Conservation (phyloP, 2,329 filamentous ascomycete genomes). For the Xylariaceae sp. region DNA sequence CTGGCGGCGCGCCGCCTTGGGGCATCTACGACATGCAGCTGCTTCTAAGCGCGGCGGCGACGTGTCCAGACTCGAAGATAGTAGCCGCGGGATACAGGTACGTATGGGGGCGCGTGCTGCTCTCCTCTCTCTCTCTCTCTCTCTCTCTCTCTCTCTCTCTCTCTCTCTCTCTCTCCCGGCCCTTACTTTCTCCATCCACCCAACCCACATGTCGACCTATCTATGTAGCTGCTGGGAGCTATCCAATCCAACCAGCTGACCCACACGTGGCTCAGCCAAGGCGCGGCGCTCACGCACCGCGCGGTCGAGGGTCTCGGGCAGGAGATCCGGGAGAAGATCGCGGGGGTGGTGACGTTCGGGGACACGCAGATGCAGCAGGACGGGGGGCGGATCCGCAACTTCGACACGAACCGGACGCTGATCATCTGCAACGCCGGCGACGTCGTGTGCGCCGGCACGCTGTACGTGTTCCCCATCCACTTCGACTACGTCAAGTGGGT, state of each 20-base stretch:
- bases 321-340: conserved; percentile 34
- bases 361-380: conserved; percentile 42
- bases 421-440: conserved; percentile 47
- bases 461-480: conserved; percentile 41
- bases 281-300: conserved; percentile 44
- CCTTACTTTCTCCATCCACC: neutral
- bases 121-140: neutral
- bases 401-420: conserved; percentile 40
- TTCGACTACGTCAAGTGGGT: conserved; percentile 41
- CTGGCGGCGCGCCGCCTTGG: conserved; percentile 35
- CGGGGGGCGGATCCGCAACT: conserved; percentile 40
- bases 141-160: neutral
- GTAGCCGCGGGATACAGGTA: conserved; percentile 34
- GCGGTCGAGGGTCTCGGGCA: conserved; percentile 37
- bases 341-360: conserved; percentile 43
- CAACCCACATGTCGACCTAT: too few species aligned
- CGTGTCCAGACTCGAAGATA: conserved; percentile 33
- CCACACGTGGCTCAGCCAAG: conserved; percentile 34
- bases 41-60: conserved; percentile 29
- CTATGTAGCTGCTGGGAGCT: neutral
- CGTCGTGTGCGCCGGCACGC: conserved; percentile 40
- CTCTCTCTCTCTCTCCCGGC: neutral
- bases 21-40: conserved; percentile 35
- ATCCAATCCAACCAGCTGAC: neutral
- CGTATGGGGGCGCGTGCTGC: too few species aligned